Evolutionary conservation across 2,329 filamentous ascomycete genomes (phyloP).

Genomic region (Fusarium nygamai): DNA sequence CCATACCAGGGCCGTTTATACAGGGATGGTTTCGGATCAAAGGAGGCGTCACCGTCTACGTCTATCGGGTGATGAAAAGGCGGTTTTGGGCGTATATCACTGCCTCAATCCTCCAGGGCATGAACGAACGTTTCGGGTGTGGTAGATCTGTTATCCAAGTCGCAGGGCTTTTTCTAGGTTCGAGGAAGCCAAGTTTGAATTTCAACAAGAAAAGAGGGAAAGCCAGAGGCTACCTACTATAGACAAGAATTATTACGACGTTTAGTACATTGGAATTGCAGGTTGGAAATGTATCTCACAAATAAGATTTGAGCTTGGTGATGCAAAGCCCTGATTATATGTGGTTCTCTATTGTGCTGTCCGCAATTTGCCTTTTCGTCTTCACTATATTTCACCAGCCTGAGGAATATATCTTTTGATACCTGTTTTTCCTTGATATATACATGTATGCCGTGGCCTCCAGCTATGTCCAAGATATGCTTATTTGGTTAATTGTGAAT

Average conservation of each 20-base stretch:
- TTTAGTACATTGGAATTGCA: constrained; percentile 6
- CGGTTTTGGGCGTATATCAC: not conserved
- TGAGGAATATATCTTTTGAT: not conserved
- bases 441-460: not conserved
- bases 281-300: not conserved
- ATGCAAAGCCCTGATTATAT: not conserved
- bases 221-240: constrained; percentile 21
- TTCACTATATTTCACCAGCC: too few relatives aligned
- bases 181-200: constrained; percentile 30
- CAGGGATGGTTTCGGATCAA: constrained; percentile 24
- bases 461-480: not conserved
- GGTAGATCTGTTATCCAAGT: constrained; percentile 42
- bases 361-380: not conserved
- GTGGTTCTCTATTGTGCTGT: not conserved
- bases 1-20: constrained; percentile 1
- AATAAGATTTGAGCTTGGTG: not conserved
- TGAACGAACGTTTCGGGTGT: constrained; percentile 26
- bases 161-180: constrained; percentile 35
- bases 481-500: not conserved
- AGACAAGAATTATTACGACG: constrained; percentile 28
- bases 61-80: constrained; percentile 5
- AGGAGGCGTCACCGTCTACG: not conserved
- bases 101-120: constrained; percentile 16
- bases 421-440: not conserved
- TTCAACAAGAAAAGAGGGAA: constrained; percentile 21